Evolutionary conservation across 208 protist genomes (phyloP).

Genomic region (Naegleria gruberi): DNA sequence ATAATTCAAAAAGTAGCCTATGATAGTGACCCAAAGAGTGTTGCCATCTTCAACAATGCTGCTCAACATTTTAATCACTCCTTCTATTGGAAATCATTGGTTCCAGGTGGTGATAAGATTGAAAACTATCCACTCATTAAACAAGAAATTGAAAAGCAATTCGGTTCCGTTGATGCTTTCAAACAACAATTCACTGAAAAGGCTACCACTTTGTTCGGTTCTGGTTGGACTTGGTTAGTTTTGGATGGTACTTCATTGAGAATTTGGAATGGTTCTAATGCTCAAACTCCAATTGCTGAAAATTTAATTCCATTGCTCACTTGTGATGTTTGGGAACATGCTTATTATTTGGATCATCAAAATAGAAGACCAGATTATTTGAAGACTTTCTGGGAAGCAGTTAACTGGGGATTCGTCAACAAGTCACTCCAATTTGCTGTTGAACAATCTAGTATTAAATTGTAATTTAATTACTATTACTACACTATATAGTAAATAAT

Average conservation of each 20-base stretch:
- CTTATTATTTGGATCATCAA: constrained; percentile 86
- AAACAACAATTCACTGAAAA: constrained; percentile 60
- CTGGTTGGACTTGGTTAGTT: constrained; percentile 76
- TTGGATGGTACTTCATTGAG: constrained; percentile 61
- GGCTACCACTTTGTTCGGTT: constrained; percentile 67
- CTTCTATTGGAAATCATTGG: constrained; percentile 76
- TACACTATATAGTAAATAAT: no score
- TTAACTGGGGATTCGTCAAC: constrained; percentile 62
- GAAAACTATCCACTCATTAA: constrained; percentile 46
- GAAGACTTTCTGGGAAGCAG: constrained; percentile 68
- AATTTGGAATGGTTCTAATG: constrained; percentile 78
- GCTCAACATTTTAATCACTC: constrained; percentile 84
- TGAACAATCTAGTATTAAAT: not conserved
- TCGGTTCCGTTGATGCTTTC: constrained; percentile 67
- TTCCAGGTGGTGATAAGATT: constrained; percentile 73
- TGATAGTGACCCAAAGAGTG: constrained; percentile 40
- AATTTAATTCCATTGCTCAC: constrained; percentile 69
- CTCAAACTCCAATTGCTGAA: constrained; percentile 60
- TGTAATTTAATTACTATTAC: no score
- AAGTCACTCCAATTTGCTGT: not conserved
- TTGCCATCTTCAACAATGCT: constrained; percentile 71
- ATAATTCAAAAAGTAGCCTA: constrained; percentile 55
- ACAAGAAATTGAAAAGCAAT: constrained; percentile 60
- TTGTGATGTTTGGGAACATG: constrained; percentile 83
- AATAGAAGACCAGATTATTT: constrained; percentile 75